phyloP scores from a whole-genome alignment of 768 basidiomycete species.

The Baorangia bicolor region DNA sequence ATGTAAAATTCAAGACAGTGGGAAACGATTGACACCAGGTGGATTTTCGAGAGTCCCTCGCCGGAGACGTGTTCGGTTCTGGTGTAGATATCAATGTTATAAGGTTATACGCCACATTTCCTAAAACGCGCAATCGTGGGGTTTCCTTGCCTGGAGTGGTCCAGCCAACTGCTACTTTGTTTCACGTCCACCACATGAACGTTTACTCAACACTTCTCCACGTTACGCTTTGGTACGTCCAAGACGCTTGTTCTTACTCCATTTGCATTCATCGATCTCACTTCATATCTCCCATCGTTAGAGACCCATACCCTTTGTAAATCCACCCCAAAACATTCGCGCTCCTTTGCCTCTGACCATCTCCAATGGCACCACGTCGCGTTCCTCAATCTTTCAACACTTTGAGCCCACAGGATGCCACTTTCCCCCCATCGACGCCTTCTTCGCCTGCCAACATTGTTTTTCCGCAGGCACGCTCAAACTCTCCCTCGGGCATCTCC shows the following conservation, averaged over 20 bases:
- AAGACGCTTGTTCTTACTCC: constrained; percentile 1
- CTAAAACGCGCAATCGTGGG: constrained; percentile 17
- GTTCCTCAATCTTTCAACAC: constrained; percentile 39
- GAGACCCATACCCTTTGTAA: not conserved
- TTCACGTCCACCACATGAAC: constrained; percentile 24
- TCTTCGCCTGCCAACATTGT: constrained; percentile 37
- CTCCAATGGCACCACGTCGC: constrained; percentile 52
- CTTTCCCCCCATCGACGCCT: constrained; percentile 21
- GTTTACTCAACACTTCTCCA: not conserved
- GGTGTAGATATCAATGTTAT: constrained; percentile 1
- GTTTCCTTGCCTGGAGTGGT: not conserved
- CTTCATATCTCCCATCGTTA: not conserved
- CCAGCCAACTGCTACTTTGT: not conserved
- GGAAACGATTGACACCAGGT: not conserved
- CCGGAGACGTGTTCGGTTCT: not conserved
- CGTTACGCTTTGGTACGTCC: constrained; percentile 10
- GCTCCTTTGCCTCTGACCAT: constrained; percentile 6
- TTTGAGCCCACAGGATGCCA: constrained; percentile 39
- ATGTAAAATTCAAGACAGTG: not conserved
- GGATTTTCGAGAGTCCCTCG: no score
- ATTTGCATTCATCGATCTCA: not conserved
- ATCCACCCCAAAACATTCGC: constrained; percentile 8
- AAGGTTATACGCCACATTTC: constrained; percentile 20
- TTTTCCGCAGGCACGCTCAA: constrained; percentile 50
- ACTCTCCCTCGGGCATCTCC: constrained; percentile 63